Conservation (phyloP, 768 basidiomycete species). For the Serendipita sp. region DNA sequence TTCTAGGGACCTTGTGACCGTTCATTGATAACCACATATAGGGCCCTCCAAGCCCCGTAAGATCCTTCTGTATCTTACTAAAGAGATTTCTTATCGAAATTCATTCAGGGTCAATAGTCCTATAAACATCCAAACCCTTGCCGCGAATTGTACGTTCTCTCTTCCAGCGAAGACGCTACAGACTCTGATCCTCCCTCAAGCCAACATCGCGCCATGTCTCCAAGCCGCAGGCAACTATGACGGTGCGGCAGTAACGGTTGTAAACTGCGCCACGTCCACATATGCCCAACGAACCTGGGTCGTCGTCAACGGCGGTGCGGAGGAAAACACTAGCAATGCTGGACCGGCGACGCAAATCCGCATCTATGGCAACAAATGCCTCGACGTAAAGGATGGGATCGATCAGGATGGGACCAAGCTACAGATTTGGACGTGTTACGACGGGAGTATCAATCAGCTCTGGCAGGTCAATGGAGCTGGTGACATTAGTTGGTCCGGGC, state of each 20-base stretch:
- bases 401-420: not conserved
- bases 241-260: not conserved
- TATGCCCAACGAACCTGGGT: not conserved
- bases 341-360: not conserved
- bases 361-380: not conserved
- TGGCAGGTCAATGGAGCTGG: not conserved
- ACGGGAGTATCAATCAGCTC: not conserved
- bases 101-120: not conserved
- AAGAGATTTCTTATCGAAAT: too few relatives aligned
- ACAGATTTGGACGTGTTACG: constrained; percentile 1
- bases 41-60: too few relatives aligned
- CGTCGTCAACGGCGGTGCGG: not conserved
- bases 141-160: not conserved
- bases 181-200: not conserved
- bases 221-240: constrained; percentile 2
- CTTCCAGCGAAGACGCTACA: not conserved
- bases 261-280: not conserved
- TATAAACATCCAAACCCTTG: not conserved
- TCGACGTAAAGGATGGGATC: not conserved
- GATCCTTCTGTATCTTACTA: too few relatives aligned
- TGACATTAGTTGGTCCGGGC: not conserved
- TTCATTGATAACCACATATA: not conserved
- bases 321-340: not conserved
- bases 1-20: not conserved
- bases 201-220: not conserved